Evolutionary conservation across 208 protist species (phyloP), one percentile per base, ranked within the genome.

Genomic region (Crithidia thermophila): DNA sequence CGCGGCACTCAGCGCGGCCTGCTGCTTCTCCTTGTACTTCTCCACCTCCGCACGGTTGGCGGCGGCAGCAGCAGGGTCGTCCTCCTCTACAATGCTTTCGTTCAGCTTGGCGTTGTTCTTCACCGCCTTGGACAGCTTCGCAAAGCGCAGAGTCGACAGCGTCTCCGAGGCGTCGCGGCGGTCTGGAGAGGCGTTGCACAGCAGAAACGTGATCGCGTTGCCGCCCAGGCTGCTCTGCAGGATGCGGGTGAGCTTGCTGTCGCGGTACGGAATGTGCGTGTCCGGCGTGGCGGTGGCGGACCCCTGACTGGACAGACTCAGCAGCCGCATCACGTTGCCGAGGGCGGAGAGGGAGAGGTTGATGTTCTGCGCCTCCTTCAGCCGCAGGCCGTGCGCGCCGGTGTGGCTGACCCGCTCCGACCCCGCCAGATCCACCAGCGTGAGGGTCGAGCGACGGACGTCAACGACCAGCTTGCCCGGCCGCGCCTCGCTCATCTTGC

Each of bases 361-460:
- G 79, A 98, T 98, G 30, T 67, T 67, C 58, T 89, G 81, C 2
- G 93, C 90, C 66, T 98, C 94, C 50, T 89, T 78, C 13, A 97
- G 59, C 5, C 72, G 77, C 11, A 66, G 20, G 30, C 94, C 91
- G 33, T 85, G 71, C 9, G 89, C 93, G 18, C 89, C 81, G 1
- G 88, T 93, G 61, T 87, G 74, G 11, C 80, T 77, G 13, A 95
- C 82, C 9, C 90, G 73, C 67, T 98, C 95, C n/a, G 76, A 91
- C 14, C 97, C 97, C 0, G 95, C 97, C 13, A 98, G 75, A 72
- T 98, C 97, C 7, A 96, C 92, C 27, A 98, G 52, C 31, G 82
- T 93, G 27, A 98, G 72, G 1, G 39, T 75, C n/a, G 47, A 69
- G 36, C 33, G 56, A 28, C 34, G 46, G 2, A 39, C 36, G 36